Evolutionary conservation across 176 grass and related monocot species (phyloP).

Genomic region (Dendrocalamus sinicus): DNA sequence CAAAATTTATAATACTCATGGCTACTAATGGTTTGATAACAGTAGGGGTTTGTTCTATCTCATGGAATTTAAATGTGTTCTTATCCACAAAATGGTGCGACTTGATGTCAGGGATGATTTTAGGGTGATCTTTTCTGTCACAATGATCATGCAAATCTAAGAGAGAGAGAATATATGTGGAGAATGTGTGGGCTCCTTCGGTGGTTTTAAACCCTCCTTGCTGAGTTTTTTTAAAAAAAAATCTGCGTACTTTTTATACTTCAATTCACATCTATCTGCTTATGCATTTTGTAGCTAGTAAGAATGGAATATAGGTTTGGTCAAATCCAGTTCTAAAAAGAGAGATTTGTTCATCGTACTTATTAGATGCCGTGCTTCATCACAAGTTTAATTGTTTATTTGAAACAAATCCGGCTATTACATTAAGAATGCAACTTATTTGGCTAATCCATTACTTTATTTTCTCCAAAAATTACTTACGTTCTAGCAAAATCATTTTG

Average conservation of each 20-base stretch:
- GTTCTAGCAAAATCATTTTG: neutral
- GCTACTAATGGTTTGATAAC: constrained; percentile 39
- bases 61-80: neutral
- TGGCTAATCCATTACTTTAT: neutral
- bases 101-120: constrained; percentile 47
- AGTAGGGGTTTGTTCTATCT: constrained; percentile 14
- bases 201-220: neutral
- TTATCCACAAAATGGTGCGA: constrained; percentile 27
- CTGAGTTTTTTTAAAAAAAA: neutral
- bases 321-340: neutral
- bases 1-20: neutral
- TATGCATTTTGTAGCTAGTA: neutral
- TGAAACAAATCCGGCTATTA: too few relatives aligned
- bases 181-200: neutral
- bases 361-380: neutral
- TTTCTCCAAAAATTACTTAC: neutral
- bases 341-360: neutral
- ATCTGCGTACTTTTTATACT: neutral
- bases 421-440: neutral
- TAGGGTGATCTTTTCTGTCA: neutral
- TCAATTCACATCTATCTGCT: neutral
- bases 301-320: neutral
- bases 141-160: constrained; percentile 3
- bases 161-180: neutral
- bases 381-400: neutral